Evolutionary conservation across 768 basidiomycete genomes (phyloP).

Genomic region (Amanita phalloides): DNA sequence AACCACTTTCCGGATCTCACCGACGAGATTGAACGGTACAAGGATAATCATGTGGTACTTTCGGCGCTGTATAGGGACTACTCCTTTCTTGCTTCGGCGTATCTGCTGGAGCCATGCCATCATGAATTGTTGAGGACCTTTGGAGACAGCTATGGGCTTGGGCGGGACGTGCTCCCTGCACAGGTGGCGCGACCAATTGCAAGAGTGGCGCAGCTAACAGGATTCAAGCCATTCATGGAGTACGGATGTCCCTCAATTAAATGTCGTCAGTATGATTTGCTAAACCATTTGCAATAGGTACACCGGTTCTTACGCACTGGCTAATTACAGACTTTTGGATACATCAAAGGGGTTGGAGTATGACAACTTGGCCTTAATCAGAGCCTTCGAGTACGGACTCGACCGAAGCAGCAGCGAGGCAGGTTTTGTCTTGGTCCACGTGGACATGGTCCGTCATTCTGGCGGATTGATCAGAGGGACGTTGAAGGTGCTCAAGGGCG

Average conservation of each 20-base stretch:
- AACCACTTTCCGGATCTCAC: slow-evolving; percentile 15
- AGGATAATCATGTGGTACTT: slow-evolving; percentile 8
- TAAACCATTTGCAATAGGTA: neutral
- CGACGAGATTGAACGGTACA: slow-evolving; percentile 13
- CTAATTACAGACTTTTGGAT: slow-evolving; percentile 15
- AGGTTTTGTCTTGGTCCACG: slow-evolving; percentile 16
- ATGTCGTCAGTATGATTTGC: neutral
- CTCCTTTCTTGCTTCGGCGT: slow-evolving; percentile 19
- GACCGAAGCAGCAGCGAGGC: slow-evolving; percentile 15
- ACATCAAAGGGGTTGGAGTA: slow-evolving; percentile 14
- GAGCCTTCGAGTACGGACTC: slow-evolving; percentile 18
- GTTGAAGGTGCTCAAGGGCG: slow-evolving; percentile 13
- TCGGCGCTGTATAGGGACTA: slow-evolving; percentile 9
- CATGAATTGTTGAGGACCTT: slow-evolving; percentile 12
- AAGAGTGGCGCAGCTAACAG: slow-evolving; percentile 15
- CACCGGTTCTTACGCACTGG: slow-evolving; percentile 19
- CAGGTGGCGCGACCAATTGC: slow-evolving; percentile 17
- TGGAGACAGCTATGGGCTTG: slow-evolving; percentile 15
- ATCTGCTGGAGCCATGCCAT: slow-evolving; percentile 21
- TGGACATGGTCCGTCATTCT: slow-evolving; percentile 19
- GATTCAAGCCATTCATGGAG: slow-evolving; percentile 19
- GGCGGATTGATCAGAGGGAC: slow-evolving; percentile 15
- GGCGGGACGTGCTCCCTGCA: slow-evolving; percentile 14
- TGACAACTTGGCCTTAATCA: slow-evolving; percentile 21
- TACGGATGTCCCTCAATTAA: slow-evolving; percentile 3